Evolutionary conservation across 352 stramenopile genomes (phyloP), one percentile per base, ranked within the genome.

Genomic region (Thalassiosira livingstoniorum): DNA sequence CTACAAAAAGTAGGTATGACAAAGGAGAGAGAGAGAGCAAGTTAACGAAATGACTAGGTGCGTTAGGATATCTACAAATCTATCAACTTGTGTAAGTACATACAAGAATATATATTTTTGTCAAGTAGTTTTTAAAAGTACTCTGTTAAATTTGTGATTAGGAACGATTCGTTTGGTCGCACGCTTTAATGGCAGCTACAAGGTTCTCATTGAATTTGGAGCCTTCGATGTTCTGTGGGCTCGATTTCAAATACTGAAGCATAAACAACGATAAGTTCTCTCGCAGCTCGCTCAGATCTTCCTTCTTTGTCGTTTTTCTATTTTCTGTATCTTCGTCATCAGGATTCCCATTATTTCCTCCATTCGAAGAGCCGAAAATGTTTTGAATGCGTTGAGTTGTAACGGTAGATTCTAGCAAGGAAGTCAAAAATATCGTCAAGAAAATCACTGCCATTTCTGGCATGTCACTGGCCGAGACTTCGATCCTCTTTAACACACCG

Each of bases 401-500:
- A 35, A 7, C 66, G 62, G 70, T 87, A 15, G 87, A 74, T 57
- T 94, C 91, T 76, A 95, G 90, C 18, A 93, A 58, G 39, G 43
- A 76, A 29, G 86, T 88, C 34, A 95, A 85, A 13, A 95, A 82
- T 62, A 98, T 91, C 42, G 94, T 95, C 35, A 98, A 74, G 72
- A 98, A 98, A 35, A 98, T 90, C 60, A 97, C 82, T 4, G 91
- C 92, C 42, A 95, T 93, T 43, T 97, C 92, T 15, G 93, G 84
- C 29, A 98, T 85, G 35, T 96, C 90, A 29, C 84, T 86, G 5
- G 87, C 81, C 23, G 95, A 97, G 73, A 98, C 97, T 71, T 98
- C 96, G 35, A 98, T 93, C 54, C 97, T 92, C 83, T 98, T 98
- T 32, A 98, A 83, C 15, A 94, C 94, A 29, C 93, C 97, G 55